Evolutionary conservation across 1,284 basidiomycete genomes (phyloP).

Genomic region (Earliella scabrosa): DNA sequence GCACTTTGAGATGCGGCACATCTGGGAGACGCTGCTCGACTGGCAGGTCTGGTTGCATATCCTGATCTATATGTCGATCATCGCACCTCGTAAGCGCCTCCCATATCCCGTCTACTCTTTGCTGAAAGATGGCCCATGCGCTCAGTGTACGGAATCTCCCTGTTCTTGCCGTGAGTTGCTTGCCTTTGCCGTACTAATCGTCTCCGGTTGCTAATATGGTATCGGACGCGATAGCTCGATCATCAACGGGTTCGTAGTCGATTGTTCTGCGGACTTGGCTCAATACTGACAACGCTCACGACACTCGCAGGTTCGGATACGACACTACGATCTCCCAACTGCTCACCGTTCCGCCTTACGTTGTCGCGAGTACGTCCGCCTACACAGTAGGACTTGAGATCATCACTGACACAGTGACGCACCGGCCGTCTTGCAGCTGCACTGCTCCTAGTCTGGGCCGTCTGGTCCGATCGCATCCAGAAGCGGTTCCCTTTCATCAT

Average conservation of each 20-base stretch:
- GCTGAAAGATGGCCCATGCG: background rate
- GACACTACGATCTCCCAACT: constrained; percentile 50
- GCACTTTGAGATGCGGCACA: constrained; percentile 54
- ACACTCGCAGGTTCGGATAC: background rate
- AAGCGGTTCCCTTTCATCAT: constrained; percentile 66
- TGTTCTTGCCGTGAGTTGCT: constrained; percentile 28
- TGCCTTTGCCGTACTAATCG: background rate
- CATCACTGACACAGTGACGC: too few relatives aligned
- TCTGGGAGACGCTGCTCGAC: constrained; percentile 57
- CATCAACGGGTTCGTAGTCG: constrained; percentile 53
- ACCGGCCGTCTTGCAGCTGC: constrained; percentile 43
- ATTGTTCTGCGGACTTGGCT: background rate
- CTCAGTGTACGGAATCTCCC: constrained; percentile 18
- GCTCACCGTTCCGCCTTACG: constrained; percentile 72
- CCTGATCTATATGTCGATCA: constrained; percentile 62
- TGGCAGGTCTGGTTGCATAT: constrained; percentile 70
- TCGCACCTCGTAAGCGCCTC: constrained; percentile 55
- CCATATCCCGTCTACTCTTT: too few relatives aligned
- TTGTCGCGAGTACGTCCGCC: constrained; percentile 64
- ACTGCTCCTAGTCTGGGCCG: constrained; percentile 52
- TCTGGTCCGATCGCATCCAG: constrained; percentile 62
- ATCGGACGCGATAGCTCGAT: background rate
- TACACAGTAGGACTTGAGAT: background rate
- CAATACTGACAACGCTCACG: background rate
- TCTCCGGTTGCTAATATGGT: background rate